Percentiles rank a stretch among this genome's conserved stretches.
phyloP scores from a whole-genome alignment of 2,329 filamentous ascomycete genomes.

The Thermoascus crustaceus region DNA sequence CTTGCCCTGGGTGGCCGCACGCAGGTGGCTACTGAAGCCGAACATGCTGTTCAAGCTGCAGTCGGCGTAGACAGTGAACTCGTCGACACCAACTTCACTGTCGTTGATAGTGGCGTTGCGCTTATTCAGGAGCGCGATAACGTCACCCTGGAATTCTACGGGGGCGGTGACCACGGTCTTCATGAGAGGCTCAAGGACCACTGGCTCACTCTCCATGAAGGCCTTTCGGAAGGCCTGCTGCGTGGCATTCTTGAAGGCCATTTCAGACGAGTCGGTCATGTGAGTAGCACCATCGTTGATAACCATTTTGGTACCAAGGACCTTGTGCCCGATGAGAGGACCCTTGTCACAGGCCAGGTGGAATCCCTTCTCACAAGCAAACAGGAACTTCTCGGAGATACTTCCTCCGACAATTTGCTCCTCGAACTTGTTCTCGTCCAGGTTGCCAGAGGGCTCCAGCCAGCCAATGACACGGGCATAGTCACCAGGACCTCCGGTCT shows the following conservation, averaged over 20 bases:
- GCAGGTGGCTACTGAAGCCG: slow-evolving; percentile 83
- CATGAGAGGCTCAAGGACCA: slow-evolving; percentile 93
- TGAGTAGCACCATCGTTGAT: slow-evolving; percentile 95
- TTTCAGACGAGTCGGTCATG: slow-evolving; percentile 95
- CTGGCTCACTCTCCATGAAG: slow-evolving; percentile 70
- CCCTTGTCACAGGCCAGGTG: slow-evolving; percentile 73
- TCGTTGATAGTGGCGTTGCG: slow-evolving; percentile 90
- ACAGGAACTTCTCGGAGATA: slow-evolving; percentile 92
- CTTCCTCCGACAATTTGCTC: slow-evolving; percentile 79
- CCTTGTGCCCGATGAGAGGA: slow-evolving; percentile 83
- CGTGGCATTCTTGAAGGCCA: slow-evolving; percentile 88
- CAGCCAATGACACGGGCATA: slow-evolving; percentile 87
- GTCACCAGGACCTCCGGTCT: slow-evolving; percentile 90
- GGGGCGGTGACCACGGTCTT: slow-evolving; percentile 95
- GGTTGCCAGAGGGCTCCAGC: slow-evolving; percentile 72
- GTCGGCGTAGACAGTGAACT: slow-evolving; percentile 87
- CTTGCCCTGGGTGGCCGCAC: slow-evolving; percentile 94
- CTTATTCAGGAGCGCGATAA: slow-evolving; percentile 94
- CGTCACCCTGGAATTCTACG: slow-evolving; percentile 93
- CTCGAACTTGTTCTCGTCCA: slow-evolving; percentile 74
- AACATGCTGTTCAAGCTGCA: slow-evolving; percentile 97
- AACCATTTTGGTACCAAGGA: slow-evolving; percentile 83
- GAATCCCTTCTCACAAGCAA: slow-evolving; percentile 93
- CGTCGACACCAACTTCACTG: slow-evolving; percentile 85
- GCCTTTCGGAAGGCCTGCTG: slow-evolving; percentile 95